Evolutionary conservation across 345 rosid genomes (phyloP), one percentile per base, ranked within the genome.

Genomic region (Eucalyptus regnans): DNA sequence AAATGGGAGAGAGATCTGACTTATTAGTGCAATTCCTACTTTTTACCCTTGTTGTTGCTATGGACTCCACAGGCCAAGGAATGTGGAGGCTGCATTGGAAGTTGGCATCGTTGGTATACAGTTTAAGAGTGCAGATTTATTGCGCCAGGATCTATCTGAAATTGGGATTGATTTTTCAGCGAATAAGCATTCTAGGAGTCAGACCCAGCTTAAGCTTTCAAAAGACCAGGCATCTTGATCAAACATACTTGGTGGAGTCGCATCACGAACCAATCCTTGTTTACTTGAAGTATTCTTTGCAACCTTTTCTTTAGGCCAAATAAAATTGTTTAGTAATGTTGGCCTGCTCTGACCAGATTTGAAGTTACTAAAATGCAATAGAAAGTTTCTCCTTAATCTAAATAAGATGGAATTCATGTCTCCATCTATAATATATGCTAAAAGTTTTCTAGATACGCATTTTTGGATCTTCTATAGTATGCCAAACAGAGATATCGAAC

Each of bases 21-120:
- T 76, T 41, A 41, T 76, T 10, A 12, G 5, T 37, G 44, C 83
- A 76, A 41, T 76, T 17, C 48, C 83, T 41, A 41, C 29, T 41
- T 76, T 20, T 11, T 20, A 41, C 83, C 29, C 83, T 41, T 37
- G 83, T 41, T 41, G 46, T 20, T 76, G 83, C 48, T 20, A 76
- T 37, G 83, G 81, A 76, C 23, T 46, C 80, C 76, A 48, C 96
- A 96, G 99, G 94, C 88, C 91, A 56, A 92, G 90, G 90, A 96
- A 96, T 86, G 96, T 94, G 9, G 94, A 96, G 85, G 96, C 96
- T 86, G 99, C 99, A 37, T 88, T 60, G 68, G 95, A 95, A 92
- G 92, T 93, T 83, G 99, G 99, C 88, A 95, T 96, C 52, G 89
- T 87, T 29, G 98, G 97, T 86, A 86, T 96, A 68, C 95, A 94